Percentiles rank a stretch among this genome's conserved stretches.
These are phyloP conservation scores for Cubamyces sp. DNA, from an alignment of 768 basidiomycete genomes.

Conservation along the genomic window DNA sequence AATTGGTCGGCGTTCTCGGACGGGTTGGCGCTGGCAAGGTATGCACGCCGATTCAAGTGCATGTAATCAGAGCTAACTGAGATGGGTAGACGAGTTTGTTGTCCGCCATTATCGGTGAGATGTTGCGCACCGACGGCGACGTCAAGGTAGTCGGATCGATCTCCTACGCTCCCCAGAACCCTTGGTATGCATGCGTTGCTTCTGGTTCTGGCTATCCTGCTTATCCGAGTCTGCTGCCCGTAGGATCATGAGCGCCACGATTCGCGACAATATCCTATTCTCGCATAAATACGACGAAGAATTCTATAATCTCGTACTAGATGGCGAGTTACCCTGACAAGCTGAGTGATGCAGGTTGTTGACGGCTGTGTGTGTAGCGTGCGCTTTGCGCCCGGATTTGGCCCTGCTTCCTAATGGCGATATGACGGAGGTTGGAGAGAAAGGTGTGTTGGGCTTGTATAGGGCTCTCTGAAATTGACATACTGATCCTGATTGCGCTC, in stretches of 20 bases:
- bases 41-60: conserved; percentile 24
- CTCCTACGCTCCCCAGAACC: conserved; percentile 86
- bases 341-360: background rate
- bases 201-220: background rate
- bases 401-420: conserved; percentile 82
- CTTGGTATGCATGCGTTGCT: conserved; percentile 58
- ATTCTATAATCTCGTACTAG: conserved; percentile 82
- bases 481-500: conserved; percentile 33
- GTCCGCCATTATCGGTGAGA: conserved; percentile 86
- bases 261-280: conserved; percentile 92
- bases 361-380: conserved; percentile 35
- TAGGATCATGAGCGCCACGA: conserved; percentile 84
- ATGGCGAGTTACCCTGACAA: conserved; percentile 49
- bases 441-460: conserved; percentile 49
- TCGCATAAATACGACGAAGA: conserved; percentile 85
- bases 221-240: conserved; percentile 8
- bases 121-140: conserved; percentile 75
- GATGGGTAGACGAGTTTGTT: conserved; percentile 64
- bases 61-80: conserved; percentile 15
- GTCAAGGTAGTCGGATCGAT: conserved; percentile 70
- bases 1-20: conserved; percentile 83
- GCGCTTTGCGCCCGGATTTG: conserved; percentile 83
- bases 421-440: conserved; percentile 84
- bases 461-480: conserved; percentile 1
- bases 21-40: conserved; percentile 93